Percentiles rank a stretch among this genome's conserved stretches.
Evolutionary conservation across 768 basidiomycete species (phyloP).

Genomic region (Baorangia bicolor): DNA sequence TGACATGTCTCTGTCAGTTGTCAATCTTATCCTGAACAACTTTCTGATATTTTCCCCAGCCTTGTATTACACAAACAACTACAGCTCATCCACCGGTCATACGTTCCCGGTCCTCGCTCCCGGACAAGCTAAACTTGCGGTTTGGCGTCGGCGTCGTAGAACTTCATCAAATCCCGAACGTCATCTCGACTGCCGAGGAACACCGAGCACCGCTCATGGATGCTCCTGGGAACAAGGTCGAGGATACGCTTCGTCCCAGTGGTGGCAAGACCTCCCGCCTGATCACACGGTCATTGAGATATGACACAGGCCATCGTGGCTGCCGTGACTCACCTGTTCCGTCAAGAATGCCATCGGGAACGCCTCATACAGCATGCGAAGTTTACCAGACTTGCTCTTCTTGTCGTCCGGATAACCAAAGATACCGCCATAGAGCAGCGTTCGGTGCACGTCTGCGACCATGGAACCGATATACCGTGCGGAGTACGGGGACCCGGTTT

Average conservation of each 20-base stretch:
- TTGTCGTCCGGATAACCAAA: conserved; percentile 98
- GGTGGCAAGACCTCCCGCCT: conserved; percentile 96
- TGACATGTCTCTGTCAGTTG: background rate
- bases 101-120: background rate
- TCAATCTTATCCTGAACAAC: background rate
- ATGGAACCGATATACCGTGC: conserved; percentile 96
- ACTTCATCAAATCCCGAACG: conserved; percentile 85
- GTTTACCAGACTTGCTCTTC: conserved; percentile 95
- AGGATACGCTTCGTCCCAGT: conserved; percentile 93
- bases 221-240: conserved; percentile 81
- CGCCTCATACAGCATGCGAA: conserved; percentile 93
- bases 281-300: conserved; percentile 4
- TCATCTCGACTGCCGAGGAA: conserved; percentile 95
- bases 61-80: conserved; percentile 7
- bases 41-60: background rate
- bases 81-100: background rate
- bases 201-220: conserved; percentile 91
- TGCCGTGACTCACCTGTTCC: conserved; percentile 67
- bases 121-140: conserved; percentile 7
- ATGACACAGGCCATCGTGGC: background rate
- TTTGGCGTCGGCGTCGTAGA: conserved; percentile 53
- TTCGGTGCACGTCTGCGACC: conserved; percentile 98
- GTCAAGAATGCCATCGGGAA: conserved; percentile 97
- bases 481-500: conserved; percentile 76
- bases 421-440: conserved; percentile 95